A percentile compares a stretch with the other conserved stretches of the same genome.
phyloP scores from a whole-genome alignment of 75 land plant genomes.

The Picea sitchensis region DNA sequence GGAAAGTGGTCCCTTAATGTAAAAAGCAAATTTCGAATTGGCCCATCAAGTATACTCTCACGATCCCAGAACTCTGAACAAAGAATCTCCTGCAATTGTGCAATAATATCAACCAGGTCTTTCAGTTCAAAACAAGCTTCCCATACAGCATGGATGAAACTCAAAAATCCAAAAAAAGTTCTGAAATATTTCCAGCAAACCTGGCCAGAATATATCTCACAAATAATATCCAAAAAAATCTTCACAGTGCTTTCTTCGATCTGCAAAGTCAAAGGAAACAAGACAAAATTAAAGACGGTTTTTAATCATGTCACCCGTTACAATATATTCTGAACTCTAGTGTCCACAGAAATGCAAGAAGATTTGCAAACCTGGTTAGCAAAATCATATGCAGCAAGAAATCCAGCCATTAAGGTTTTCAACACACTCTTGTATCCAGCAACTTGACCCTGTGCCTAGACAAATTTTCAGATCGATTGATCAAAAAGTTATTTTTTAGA shows the following conservation, averaged over 20 bases:
- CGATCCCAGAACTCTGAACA: conserved; percentile 92
- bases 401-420: conserved; percentile 78
- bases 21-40: conserved; percentile 73
- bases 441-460: conserved; percentile 50
- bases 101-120: too few relatives aligned
- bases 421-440: conserved; percentile 80
- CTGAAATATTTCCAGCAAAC: conserved; percentile 28
- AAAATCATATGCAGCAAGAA: conserved; percentile 89
- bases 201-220: conserved; percentile 85
- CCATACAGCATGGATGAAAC: background rate
- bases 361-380: conserved; percentile 48
- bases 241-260: conserved; percentile 37
- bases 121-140: too few relatives aligned
- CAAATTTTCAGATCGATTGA: background rate
- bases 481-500: background rate
- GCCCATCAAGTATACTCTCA: conserved; percentile 84
- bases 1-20: conserved; percentile 78
- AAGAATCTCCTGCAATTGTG: conserved; percentile 67
- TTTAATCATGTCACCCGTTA: background rate
- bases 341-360: background rate
- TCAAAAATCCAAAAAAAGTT: background rate
- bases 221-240: conserved; percentile 57
- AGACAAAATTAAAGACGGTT: conserved; percentile 6
- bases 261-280: conserved; percentile 24
- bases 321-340: background rate